A percentile compares a stretch with the other conserved stretches of the same genome.
Conservation (phyloP, 805 yeast species). For the Hanseniaspora singularis region DNA sequence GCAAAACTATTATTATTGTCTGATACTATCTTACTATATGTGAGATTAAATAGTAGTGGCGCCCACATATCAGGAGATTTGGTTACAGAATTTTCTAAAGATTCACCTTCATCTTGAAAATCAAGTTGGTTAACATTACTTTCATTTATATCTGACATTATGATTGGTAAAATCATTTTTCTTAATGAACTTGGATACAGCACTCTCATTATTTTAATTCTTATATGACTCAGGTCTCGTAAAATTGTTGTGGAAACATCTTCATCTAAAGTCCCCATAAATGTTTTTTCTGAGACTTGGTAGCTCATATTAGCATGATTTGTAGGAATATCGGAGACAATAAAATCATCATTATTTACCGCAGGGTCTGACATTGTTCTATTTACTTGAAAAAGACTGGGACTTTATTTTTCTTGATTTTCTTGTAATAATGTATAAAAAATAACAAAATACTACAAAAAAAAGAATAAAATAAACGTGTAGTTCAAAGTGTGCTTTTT, state of each 20-base stretch:
- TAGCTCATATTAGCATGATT: not conserved
- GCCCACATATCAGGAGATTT: slow-evolving; percentile 28
- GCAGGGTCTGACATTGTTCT: too few species aligned
- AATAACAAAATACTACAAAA: too few species aligned
- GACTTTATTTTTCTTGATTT: too few species aligned
- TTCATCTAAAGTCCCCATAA: slow-evolving; percentile 29
- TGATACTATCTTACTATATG: slow-evolving; percentile 26
- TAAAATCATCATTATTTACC: slow-evolving; percentile 13
- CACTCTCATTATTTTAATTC: slow-evolving; percentile 26
- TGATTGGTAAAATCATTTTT: slow-evolving; percentile 16
- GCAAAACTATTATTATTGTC: slow-evolving; percentile 25
- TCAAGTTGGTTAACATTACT: not conserved
- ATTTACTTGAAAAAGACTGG: too few species aligned
- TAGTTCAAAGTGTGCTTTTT: too few species aligned
- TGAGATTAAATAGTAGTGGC: slow-evolving; percentile 26
- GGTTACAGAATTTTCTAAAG: slow-evolving; percentile 1
- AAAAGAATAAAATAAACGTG: too few species aligned
- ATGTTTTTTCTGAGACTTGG: not conserved
- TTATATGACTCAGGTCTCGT: slow-evolving; percentile 26
- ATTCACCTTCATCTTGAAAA: slow-evolving; percentile 14
- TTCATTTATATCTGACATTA: slow-evolving; percentile 8
- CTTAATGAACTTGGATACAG: slow-evolving; percentile 26
- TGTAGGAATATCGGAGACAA: slow-evolving; percentile 12
- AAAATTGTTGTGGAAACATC: slow-evolving; percentile 23
- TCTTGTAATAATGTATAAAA: too few species aligned